Base-by-base conservation (phyloP, 805 yeast genomes). In the Zygotorulaspora danielsina region DNA sequence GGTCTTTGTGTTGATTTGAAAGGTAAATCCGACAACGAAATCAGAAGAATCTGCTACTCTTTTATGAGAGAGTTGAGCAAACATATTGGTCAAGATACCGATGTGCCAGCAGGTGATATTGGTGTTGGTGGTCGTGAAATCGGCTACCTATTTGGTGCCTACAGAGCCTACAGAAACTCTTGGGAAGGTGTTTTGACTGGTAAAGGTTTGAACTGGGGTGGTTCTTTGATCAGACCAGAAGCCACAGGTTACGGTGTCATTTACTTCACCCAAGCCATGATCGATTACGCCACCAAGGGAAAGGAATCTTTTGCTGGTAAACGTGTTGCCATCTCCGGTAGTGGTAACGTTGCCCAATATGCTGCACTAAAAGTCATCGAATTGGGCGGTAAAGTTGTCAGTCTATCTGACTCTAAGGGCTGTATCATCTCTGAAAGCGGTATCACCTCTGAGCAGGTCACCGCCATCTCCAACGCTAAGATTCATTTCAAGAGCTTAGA, bases 21-120 rank as follows among this genome's bases (percentile, higher is more conserved):
- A 79, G 95, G 90, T 64, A 84, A 81, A 70, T 76, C 95, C 45
- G 93, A 89, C 69, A 68, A 71, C 57, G 98, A 90, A 75, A 90
- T 90, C 72, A 83, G 98, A 76, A 81, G 95, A 70, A 90, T 90
- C 80, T 90, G 97, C 75, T 78, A 77, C 60, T 76, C 96, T 37
- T 90, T 90, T 78, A 90, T 90, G 96, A 76, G 86, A 68, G 96
- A 90, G 72, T 79, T 90, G 59, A 80, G 89, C 52, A 83, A 95
- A 69, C 89, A 89, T 79, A 90, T 90, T 71, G 98, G 97, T 49
- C 88, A 84, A 64, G 90, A 85, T 70, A 87, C 95, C 45, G 98
- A 90, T 72, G 97, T 93, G 40, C 98, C 98, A 64, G 98, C 98
- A 54, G 98, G 98, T 70, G 98, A 90, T 71, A 90, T 90, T 67